Conservation (phyloP, 208 protist genomes). For the Leishmania mexicana region DNA sequence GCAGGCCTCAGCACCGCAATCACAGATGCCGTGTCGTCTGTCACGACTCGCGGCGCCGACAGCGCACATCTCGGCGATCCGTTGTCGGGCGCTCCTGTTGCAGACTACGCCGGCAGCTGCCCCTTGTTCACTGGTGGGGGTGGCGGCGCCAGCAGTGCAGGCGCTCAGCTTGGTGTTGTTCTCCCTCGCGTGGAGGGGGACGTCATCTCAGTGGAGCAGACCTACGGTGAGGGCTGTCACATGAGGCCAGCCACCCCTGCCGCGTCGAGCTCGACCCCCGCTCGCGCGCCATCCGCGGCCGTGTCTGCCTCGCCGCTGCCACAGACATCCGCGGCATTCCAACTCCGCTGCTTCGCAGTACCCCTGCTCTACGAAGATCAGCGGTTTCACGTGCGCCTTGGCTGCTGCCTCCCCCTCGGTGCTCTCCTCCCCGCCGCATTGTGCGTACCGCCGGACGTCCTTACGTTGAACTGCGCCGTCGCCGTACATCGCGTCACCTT, state of each 20-base stretch:
- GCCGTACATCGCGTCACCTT: constrained; percentile 58
- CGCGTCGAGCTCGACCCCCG: background rate
- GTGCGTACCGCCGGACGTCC: constrained; percentile 62
- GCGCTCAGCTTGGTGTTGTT: constrained; percentile 50
- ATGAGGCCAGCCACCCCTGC: background rate
- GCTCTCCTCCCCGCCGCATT: constrained; percentile 47
- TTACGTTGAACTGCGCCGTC: constrained; percentile 64
- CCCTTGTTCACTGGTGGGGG: background rate
- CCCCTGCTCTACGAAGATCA: constrained; percentile 78
- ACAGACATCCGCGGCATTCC: background rate
- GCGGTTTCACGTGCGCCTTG: constrained; percentile 56
- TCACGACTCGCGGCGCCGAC: constrained; percentile 3
- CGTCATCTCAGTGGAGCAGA: constrained; percentile 60
- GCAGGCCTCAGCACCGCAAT: constrained; percentile 14
- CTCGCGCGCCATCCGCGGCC: background rate
- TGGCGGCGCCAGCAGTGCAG: background rate
- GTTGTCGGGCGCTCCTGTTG: background rate
- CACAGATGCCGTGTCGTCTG: constrained; percentile 17
- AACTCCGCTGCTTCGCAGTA: constrained; percentile 67
- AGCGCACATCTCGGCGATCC: background rate
- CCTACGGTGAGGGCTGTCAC: constrained; percentile 6
- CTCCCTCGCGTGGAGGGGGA: constrained; percentile 68
- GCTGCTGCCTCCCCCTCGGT: constrained; percentile 61
- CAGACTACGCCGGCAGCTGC: background rate
- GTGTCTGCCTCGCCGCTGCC: background rate